Evolutionary conservation across 768 basidiomycete genomes (phyloP).

Genomic region (Paxillus rubicundulus): DNA sequence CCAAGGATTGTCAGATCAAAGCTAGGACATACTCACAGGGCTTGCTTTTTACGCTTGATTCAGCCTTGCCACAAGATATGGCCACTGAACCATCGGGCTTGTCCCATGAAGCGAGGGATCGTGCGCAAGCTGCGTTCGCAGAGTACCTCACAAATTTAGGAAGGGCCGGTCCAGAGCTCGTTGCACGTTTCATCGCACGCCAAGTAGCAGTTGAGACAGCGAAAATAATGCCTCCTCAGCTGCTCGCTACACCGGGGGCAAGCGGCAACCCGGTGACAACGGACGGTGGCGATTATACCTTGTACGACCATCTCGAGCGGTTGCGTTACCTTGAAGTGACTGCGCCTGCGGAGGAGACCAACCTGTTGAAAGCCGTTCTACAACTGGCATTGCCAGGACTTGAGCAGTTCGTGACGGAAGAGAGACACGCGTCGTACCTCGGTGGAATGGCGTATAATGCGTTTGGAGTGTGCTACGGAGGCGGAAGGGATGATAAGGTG

Average conservation of each 20-base stretch:
- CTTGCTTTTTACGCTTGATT: constrained; percentile 69
- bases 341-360: constrained; percentile 46
- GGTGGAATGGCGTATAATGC: constrained; percentile 78
- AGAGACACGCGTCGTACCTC: constrained; percentile 55
- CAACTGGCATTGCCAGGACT: constrained; percentile 65
- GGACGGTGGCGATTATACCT: constrained; percentile 52
- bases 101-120: constrained; percentile 43
- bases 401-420: constrained; percentile 66
- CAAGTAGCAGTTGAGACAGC: constrained; percentile 64
- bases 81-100: constrained; percentile 31
- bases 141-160: constrained; percentile 51
- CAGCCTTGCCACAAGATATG: constrained; percentile 50
- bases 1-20: constrained; percentile 57
- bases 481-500: constrained; percentile 73
- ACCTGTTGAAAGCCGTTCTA: constrained; percentile 53
- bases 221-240: constrained; percentile 45
- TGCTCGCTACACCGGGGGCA: constrained; percentile 4
- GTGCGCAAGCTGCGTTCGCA: constrained; percentile 59
- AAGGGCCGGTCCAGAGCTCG: constrained; percentile 51
- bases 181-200: constrained; percentile 69
- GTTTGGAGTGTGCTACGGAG: constrained; percentile 66
- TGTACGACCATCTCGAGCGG: constrained; percentile 77
- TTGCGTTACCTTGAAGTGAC: constrained; percentile 63
- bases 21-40: constrained; percentile 60
- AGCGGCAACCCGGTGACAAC: constrained; percentile 29